These are phyloP conservation scores for Claviceps digitariae DNA, from an alignment of 2,329 filamentous ascomycete species.

Conservation along the genomic window DNA sequence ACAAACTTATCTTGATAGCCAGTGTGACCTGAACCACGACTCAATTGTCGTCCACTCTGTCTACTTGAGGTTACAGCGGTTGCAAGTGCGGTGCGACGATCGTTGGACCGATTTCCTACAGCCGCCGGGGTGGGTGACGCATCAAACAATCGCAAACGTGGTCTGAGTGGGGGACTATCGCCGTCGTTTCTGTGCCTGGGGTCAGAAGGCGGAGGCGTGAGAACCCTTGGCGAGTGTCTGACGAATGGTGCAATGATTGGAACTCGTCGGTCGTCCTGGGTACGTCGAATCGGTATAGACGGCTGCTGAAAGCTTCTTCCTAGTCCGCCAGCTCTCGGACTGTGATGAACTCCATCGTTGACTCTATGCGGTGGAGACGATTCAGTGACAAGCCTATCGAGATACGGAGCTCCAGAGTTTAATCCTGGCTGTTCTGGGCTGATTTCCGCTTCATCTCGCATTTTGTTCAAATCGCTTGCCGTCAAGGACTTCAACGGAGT, in stretches of 20 bases:
- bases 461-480: constrained; percentile 8
- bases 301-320: neutral
- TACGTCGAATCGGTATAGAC: neutral
- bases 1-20: neutral
- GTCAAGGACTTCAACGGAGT: constrained; percentile 9
- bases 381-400: neutral
- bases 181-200: neutral
- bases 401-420: neutral
- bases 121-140: neutral
- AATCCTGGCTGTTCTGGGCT: constrained; percentile 4
- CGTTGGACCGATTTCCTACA: neutral
- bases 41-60: neutral
- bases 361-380: neutral
- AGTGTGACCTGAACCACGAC: neutral
- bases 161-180: neutral
- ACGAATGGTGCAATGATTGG: neutral
- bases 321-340: neutral
- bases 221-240: neutral
- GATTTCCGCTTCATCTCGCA: constrained; percentile 8
- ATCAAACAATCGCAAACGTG: neutral
- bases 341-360: neutral
- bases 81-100: neutral
- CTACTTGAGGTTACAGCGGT: neutral
- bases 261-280: neutral
- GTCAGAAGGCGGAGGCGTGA: constrained; percentile 7